Conservation (phyloP, 129 eudicot species). For the Deinandra increscens region DNA sequence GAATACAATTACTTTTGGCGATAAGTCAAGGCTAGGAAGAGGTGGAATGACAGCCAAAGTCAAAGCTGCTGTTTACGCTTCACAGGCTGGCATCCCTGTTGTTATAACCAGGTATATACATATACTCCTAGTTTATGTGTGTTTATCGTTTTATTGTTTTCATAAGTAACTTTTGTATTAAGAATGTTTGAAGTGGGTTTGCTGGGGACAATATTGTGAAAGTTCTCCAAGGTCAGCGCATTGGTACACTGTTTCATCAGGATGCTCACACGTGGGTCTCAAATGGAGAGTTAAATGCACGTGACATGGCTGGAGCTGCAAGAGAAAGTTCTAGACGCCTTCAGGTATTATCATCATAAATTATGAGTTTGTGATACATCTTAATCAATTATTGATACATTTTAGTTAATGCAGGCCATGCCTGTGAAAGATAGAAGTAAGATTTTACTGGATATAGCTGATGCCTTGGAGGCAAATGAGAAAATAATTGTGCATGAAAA, state of each 20-base stretch:
- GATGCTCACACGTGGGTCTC: constrained; percentile 71
- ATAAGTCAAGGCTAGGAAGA: constrained; percentile 90
- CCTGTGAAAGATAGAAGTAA: constrained; percentile 73
- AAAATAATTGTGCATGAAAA: constrained; percentile 65
- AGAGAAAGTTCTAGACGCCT: constrained; percentile 85
- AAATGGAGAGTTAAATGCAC: constrained; percentile 54
- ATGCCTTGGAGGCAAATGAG: constrained; percentile 80
- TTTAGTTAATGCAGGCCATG: constrained; percentile 52
- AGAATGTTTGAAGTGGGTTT: constrained; percentile 59
- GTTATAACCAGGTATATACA: constrained; percentile 70
- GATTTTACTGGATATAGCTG: constrained; percentile 74
- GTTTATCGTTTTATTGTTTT: constrained; percentile 10
- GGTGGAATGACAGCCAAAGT: constrained; percentile 99
- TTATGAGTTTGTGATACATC: background rate
- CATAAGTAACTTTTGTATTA: background rate
- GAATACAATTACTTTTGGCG: constrained; percentile 81
- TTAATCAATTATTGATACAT: constrained; percentile 1
- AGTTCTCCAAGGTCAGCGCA: constrained; percentile 60
- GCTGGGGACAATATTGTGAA: constrained; percentile 60
- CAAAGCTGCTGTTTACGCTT: constrained; percentile 92
- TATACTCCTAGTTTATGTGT: background rate
- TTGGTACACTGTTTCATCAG: constrained; percentile 83
- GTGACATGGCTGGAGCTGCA: constrained; percentile 88
- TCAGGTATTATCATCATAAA: constrained; percentile 48
- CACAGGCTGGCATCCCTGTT: constrained; percentile 91